phyloP scores from a whole-genome alignment of 1,284 basidiomycete species.

The Ceratobasidium sp. region DNA sequence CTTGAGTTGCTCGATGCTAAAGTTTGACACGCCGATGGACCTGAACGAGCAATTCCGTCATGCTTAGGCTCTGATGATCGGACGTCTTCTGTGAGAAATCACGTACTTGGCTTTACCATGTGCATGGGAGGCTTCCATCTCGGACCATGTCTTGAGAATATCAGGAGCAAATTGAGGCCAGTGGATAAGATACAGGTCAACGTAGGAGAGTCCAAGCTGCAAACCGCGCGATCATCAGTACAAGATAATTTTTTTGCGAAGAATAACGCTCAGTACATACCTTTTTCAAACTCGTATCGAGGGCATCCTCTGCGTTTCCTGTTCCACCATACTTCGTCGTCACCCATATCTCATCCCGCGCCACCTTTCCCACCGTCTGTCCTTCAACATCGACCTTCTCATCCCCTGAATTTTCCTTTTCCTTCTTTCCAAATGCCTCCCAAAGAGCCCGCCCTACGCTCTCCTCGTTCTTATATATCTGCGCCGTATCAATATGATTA shows the following conservation, averaged over 20 bases:
- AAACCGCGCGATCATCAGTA: neutral
- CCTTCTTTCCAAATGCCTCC: conserved; percentile 48
- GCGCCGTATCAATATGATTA: conserved; percentile 63
- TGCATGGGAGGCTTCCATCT: conserved; percentile 68
- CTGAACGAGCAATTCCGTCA: conserved; percentile 52
- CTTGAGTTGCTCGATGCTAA: conserved; percentile 65
- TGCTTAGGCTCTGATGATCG: too few relatives aligned
- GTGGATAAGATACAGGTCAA: conserved; percentile 79
- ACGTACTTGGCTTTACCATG: conserved; percentile 67
- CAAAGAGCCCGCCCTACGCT: conserved; percentile 63
- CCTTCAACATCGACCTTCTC: conserved; percentile 14
- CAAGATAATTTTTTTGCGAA: neutral
- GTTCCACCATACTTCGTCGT: conserved; percentile 56
- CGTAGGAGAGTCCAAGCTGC: conserved; percentile 70
- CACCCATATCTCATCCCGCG: conserved; percentile 42
- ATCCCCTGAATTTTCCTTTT: neutral
- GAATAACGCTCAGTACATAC: conserved; percentile 52
- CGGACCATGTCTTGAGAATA: conserved; percentile 66
- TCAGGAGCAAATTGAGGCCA: conserved; percentile 62
- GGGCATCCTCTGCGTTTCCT: conserved; percentile 65
- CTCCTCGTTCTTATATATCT: conserved; percentile 62
- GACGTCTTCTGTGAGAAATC: neutral
- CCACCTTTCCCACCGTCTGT: neutral
- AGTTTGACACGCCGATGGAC: conserved; percentile 82
- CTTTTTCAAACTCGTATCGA: conserved; percentile 65